phyloP scores from a whole-genome alignment of 1,284 basidiomycete species.

The Chalciporus sp. region DNA sequence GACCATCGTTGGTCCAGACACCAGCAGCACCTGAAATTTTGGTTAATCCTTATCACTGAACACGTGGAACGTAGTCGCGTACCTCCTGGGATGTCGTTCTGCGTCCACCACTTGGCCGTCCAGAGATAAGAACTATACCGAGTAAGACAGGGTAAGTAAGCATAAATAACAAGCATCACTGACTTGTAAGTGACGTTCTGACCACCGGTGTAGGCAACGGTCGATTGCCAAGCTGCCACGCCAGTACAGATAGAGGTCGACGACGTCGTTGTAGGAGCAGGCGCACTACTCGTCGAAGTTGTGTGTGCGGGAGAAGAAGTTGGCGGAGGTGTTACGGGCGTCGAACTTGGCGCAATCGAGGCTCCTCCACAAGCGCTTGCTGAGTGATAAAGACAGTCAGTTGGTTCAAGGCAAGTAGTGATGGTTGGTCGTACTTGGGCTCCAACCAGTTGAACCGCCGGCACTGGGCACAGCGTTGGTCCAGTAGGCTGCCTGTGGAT shows the following conservation, averaged over 20 bases:
- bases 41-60: neutral
- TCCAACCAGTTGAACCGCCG: constrained; percentile 58
- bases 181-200: constrained; percentile 54
- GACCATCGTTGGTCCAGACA: constrained; percentile 60
- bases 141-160: constrained; percentile 5
- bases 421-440: constrained; percentile 50
- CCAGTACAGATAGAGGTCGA: constrained; percentile 48
- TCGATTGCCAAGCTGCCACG: constrained; percentile 50
- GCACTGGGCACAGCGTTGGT: constrained; percentile 53
- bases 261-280: constrained; percentile 28
- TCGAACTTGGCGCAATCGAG: constrained; percentile 8
- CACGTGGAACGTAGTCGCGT: neutral
- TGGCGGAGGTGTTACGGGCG: neutral
- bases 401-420: neutral
- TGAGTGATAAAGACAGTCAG: constrained; percentile 11
- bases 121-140: constrained; percentile 53
- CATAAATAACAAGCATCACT: constrained; percentile 17
- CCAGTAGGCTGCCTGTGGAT: constrained; percentile 58
- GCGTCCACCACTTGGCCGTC: constrained; percentile 61
- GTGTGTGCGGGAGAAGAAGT: neutral
- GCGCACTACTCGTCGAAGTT: constrained; percentile 21
- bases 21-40: constrained; percentile 39
- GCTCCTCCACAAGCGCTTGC: constrained; percentile 52
- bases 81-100: constrained; percentile 59
- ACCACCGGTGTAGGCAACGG: constrained; percentile 51